Conservation (phyloP, 2,329 filamentous ascomycete species). For the Fusarium palustre region DNA sequence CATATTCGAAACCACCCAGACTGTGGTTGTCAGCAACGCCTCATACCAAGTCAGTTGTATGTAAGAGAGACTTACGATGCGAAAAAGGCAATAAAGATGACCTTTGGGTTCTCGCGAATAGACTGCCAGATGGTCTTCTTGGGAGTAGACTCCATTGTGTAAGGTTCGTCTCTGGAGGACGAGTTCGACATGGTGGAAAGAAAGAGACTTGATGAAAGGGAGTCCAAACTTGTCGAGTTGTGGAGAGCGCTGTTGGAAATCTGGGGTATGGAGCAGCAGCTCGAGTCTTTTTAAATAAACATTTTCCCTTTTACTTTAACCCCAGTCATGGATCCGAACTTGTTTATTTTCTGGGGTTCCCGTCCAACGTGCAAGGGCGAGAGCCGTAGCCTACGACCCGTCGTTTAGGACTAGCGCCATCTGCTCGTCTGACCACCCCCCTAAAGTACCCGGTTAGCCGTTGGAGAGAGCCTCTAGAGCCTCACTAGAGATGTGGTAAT, state of each 20-base stretch:
- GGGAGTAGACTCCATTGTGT: conserved; percentile 17
- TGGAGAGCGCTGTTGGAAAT: conserved; percentile 22
- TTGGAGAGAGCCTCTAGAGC: conserved; percentile 5
- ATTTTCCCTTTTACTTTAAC: background rate
- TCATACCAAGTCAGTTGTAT: too few relatives aligned
- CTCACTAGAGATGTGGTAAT: background rate
- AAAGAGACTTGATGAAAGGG: background rate
- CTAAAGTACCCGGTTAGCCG: background rate
- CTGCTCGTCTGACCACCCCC: conserved; percentile 11
- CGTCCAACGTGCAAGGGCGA: background rate
- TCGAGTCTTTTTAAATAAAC: conserved; percentile 31
- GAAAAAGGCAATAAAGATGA: conserved; percentile 45
- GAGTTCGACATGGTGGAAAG: conserved; percentile 19
- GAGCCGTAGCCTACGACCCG: conserved; percentile 19
- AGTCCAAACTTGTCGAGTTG: background rate
- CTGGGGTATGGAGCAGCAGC: conserved; percentile 27
- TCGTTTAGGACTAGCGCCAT: background rate
- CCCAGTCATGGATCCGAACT: background rate
- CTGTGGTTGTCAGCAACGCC: conserved; percentile 23
- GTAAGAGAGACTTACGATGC: conserved; percentile 34
- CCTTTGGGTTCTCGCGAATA: conserved; percentile 36
- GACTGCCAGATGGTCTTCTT: conserved; percentile 26
- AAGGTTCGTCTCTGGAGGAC: conserved; percentile 10
- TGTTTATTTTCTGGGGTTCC: conserved; percentile 26
- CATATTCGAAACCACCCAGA: conserved; percentile 44